phyloP scores from a whole-genome alignment of 2,329 filamentous ascomycete species.

The Cladosporium colombiae region DNA sequence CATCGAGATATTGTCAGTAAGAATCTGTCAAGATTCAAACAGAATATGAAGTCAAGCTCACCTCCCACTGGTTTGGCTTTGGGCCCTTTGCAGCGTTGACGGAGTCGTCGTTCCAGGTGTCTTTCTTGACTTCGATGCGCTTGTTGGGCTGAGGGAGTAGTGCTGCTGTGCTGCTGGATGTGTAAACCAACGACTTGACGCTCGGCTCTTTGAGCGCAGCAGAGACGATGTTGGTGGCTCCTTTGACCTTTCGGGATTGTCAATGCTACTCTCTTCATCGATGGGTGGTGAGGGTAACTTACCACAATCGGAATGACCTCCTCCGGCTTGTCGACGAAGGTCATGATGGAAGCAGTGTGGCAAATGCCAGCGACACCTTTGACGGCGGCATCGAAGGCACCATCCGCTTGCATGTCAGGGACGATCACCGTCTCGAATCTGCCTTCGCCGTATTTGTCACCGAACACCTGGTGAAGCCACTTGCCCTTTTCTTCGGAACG shows the following conservation, averaged over 20 bases:
- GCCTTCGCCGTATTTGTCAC: background rate
- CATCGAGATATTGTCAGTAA: background rate
- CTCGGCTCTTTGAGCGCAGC: conserved; percentile 43
- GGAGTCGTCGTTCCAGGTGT: conserved; percentile 34
- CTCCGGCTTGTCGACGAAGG: conserved; percentile 46
- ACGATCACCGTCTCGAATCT: conserved; percentile 32
- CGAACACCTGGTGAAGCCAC: conserved; percentile 22
- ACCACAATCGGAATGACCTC: conserved; percentile 41
- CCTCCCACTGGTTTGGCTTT: background rate
- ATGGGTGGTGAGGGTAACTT: background rate
- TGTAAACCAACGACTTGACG: conserved; percentile 45
- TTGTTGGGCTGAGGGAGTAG: conserved; percentile 40
- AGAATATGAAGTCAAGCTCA: background rate
- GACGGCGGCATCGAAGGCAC: conserved; percentile 46
- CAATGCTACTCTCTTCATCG: too few species aligned
- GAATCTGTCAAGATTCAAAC: conserved; percentile 12
- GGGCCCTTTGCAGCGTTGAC: conserved; percentile 37
- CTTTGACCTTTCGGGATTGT: conserved; percentile 33
- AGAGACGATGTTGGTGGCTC: conserved; percentile 42
- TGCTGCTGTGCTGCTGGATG: conserved; percentile 41
- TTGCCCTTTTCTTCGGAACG: conserved; percentile 27
- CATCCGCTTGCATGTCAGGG: conserved; percentile 39
- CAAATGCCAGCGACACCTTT: conserved; percentile 43
- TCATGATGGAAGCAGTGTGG: conserved; percentile 34
- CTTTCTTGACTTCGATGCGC: conserved; percentile 36